Evolutionary conservation across 768 basidiomycete species (phyloP).

Genomic region (Rhizopogon sp.): DNA sequence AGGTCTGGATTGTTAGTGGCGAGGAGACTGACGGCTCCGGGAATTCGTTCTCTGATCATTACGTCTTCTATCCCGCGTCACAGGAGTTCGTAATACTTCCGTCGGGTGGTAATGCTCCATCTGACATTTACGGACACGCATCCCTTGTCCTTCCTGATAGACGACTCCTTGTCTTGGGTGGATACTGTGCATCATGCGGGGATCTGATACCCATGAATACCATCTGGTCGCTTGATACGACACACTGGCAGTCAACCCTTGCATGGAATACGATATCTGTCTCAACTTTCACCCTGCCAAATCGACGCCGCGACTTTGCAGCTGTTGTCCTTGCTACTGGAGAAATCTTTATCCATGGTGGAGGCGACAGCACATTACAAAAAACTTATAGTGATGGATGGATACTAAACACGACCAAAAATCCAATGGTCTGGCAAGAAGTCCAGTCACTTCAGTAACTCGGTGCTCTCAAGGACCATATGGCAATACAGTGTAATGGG

Average conservation of each 20-base stretch:
- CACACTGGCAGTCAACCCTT: constrained; percentile 30
- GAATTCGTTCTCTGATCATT: constrained; percentile 57
- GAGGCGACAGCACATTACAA: constrained; percentile 54
- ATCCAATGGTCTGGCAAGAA: constrained; percentile 55
- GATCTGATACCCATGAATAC: constrained; percentile 50
- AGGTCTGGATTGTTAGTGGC: constrained; percentile 74
- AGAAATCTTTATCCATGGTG: constrained; percentile 74
- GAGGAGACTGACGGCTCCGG: constrained; percentile 75
- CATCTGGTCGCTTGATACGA: constrained; percentile 63
- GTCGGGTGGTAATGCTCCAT: constrained; percentile 46
- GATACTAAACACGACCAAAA: constrained; percentile 55
- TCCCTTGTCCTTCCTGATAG: constrained; percentile 68
- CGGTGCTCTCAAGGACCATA: constrained; percentile 68
- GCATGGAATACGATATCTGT: constrained; percentile 45
- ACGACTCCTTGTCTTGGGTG: constrained; percentile 70
- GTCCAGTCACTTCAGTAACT: constrained; percentile 49
- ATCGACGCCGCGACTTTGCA: constrained; percentile 61
- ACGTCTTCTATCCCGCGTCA: constrained; percentile 47
- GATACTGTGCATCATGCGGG: constrained; percentile 46
- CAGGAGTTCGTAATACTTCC: constrained; percentile 54
- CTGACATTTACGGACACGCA: constrained; percentile 67
- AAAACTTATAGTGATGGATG: constrained; percentile 59
- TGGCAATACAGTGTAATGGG: constrained; percentile 55
- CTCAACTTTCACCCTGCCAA: constrained; percentile 41
- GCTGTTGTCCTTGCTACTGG: constrained; percentile 44